Percentiles rank a stretch among this genome's conserved stretches.
Evolutionary conservation across 2,329 filamentous ascomycete genomes (phyloP).

Genomic region (Cephalotrichum gorgonifer): DNA sequence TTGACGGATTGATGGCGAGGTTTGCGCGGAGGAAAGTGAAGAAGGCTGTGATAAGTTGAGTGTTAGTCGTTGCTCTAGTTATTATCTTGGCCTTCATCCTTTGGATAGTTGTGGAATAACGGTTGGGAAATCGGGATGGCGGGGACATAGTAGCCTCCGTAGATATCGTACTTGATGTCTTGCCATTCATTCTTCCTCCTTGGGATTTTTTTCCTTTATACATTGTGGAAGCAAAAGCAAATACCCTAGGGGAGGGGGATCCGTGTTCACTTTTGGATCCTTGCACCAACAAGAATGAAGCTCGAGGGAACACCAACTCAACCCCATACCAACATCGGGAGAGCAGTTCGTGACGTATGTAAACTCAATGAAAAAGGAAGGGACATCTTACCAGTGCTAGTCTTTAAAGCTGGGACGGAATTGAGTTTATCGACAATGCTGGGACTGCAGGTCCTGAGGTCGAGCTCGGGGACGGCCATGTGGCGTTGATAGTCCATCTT

Average conservation of each 20-base stretch:
- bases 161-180: too few species aligned
- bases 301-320: too few species aligned
- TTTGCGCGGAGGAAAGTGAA: conserved; percentile 75
- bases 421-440: conserved; percentile 45
- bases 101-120: not conserved
- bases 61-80: conserved; percentile 7
- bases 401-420: conserved; percentile 46
- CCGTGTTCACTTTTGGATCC: too few species aligned
- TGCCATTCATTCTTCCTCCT: too few species aligned
- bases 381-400: conserved; percentile 46
- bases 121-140: not conserved
- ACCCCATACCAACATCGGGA: too few species aligned
- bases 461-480: conserved; percentile 35
- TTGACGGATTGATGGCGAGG: conserved; percentile 54
- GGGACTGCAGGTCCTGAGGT: conserved; percentile 35
- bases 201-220: too few species aligned
- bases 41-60: conserved; percentile 51
- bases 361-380: not conserved
- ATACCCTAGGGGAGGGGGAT: too few species aligned
- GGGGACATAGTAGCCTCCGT: too few species aligned
- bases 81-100: not conserved
- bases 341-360: too few species aligned
- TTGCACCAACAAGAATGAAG: too few species aligned
- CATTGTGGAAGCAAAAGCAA: too few species aligned
- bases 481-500: conserved; percentile 13